Conservation (phyloP, 139 green algal species). For the Gonium pectorale region DNA sequence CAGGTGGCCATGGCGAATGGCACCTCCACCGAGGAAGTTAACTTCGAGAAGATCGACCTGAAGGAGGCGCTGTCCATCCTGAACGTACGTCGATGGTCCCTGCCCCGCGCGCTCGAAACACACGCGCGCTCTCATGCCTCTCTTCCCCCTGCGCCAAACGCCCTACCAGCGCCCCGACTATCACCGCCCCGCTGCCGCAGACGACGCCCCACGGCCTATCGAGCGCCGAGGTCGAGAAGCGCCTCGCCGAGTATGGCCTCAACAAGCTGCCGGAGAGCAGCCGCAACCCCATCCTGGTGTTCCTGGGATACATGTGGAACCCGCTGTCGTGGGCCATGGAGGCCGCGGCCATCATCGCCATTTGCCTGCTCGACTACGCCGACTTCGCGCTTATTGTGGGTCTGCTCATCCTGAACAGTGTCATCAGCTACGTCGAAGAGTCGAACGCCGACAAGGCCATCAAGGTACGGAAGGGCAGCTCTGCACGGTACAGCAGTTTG, state of each 20-base stretch:
- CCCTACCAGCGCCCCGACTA: too few relatives aligned
- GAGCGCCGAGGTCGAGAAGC: conserved; percentile 59
- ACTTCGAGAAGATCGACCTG: conserved; percentile 79
- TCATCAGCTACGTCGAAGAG: conserved; percentile 85
- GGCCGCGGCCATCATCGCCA: conserved; percentile 85
- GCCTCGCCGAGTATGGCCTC: conserved; percentile 78
- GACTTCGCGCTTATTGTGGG: conserved; percentile 83
- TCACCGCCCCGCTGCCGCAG: too few relatives aligned
- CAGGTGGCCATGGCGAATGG: conserved; percentile 39
- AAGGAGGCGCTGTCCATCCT: conserved; percentile 67
- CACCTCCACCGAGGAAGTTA: conserved; percentile 65
- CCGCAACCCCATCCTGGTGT: conserved; percentile 74
- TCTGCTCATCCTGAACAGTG: conserved; percentile 82
- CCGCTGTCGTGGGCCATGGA: conserved; percentile 91
- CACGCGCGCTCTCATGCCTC: not conserved
- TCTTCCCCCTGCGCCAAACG: not conserved
- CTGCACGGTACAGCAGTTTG: too few relatives aligned
- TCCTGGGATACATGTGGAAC: conserved; percentile 87
- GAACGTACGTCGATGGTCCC: conserved; percentile 58
- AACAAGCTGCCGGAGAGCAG: conserved; percentile 86
- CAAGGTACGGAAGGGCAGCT: too few relatives aligned
- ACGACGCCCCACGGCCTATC: conserved; percentile 43
- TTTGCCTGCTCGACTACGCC: conserved; percentile 83
- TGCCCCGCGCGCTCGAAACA: too few relatives aligned
- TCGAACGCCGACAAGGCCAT: conserved; percentile 86